A percentile compares a stretch with the other conserved stretches of the same genome.
Conservation (phyloP, 2,329 filamentous ascomycete species). For the Xylaria sp. region DNA sequence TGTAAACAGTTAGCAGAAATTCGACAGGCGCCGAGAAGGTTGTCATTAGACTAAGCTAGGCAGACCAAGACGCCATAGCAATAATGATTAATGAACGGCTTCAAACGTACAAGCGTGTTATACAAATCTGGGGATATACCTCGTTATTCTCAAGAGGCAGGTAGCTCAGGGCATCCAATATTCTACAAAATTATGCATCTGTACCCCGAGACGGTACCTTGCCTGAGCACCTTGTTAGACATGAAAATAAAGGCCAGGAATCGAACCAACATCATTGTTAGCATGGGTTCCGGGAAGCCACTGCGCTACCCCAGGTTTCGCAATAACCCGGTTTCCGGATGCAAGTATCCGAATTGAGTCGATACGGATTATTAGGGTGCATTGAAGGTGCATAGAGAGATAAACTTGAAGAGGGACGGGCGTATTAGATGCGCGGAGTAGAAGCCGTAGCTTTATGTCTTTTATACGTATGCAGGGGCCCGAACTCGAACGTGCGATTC, state of each 20-base stretch:
- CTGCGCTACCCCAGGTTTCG: constrained; percentile 16
- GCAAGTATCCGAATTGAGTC: neutral
- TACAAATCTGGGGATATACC: neutral
- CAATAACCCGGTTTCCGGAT: constrained; percentile 16
- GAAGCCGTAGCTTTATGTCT: neutral
- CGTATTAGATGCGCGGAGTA: neutral
- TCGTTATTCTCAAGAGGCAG: neutral
- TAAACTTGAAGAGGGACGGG: neutral
- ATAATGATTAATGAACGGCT: too few species aligned
- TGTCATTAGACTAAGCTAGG: too few species aligned
- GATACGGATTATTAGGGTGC: neutral
- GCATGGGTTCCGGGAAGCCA: neutral
- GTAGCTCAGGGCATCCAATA: neutral
- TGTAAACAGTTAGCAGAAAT: neutral
- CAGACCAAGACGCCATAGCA: too few species aligned
- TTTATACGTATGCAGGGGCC: constrained; percentile 12
- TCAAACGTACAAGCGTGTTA: too few species aligned
- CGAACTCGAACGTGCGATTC: neutral
- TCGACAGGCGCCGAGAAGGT: too few species aligned
- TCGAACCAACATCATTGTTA: neutral
- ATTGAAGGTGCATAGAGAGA: neutral
- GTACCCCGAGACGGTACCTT: neutral
- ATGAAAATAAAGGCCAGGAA: neutral
- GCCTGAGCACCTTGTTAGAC: neutral
- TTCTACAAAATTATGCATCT: constrained; percentile 1